phyloP scores from a whole-genome alignment of 805 yeast genomes.

The Spathaspora girioi region DNA sequence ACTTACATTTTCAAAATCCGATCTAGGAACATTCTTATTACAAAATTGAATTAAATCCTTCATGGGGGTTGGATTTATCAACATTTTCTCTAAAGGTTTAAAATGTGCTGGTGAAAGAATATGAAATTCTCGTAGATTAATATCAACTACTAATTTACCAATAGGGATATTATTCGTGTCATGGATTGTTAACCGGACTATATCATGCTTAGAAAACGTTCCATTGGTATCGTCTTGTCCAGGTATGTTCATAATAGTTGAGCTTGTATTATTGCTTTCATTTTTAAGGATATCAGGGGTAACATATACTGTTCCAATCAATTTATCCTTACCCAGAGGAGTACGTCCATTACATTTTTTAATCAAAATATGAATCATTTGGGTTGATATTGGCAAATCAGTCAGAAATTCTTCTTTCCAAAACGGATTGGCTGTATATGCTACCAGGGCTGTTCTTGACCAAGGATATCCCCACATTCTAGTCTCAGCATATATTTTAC shows the following conservation, averaged over 20 bases:
- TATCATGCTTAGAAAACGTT: constrained; percentile 18
- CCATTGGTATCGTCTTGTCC: background rate
- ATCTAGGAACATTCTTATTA: constrained; percentile 32
- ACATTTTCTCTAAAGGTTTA: constrained; percentile 57
- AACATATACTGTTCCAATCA: constrained; percentile 51
- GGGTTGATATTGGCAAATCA: constrained; percentile 55
- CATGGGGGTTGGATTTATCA: constrained; percentile 46
- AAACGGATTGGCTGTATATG: constrained; percentile 52
- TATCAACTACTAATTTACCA: constrained; percentile 56
- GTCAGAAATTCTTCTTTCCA: constrained; percentile 79
- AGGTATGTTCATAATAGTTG: constrained; percentile 28
- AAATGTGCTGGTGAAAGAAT: constrained; percentile 61
- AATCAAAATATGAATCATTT: constrained; percentile 47
- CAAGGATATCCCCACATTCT: constrained; percentile 69
- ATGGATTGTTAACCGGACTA: constrained; percentile 44
- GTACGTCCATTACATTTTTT: constrained; percentile 27
- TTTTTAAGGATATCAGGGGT: constrained; percentile 48
- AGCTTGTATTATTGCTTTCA: constrained; percentile 15
- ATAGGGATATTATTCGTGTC: constrained; percentile 41
- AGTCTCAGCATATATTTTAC: constrained; percentile 62
- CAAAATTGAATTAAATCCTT: constrained; percentile 50
- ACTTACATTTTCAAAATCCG: constrained; percentile 53
- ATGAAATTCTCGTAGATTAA: constrained; percentile 49
- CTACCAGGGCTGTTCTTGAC: constrained; percentile 71
- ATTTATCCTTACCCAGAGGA: constrained; percentile 29